Percentiles rank a stretch among this genome's conserved stretches.
Conservation (phyloP, 441 rosid genomes). For the Eugenia klotzschiana region DNA sequence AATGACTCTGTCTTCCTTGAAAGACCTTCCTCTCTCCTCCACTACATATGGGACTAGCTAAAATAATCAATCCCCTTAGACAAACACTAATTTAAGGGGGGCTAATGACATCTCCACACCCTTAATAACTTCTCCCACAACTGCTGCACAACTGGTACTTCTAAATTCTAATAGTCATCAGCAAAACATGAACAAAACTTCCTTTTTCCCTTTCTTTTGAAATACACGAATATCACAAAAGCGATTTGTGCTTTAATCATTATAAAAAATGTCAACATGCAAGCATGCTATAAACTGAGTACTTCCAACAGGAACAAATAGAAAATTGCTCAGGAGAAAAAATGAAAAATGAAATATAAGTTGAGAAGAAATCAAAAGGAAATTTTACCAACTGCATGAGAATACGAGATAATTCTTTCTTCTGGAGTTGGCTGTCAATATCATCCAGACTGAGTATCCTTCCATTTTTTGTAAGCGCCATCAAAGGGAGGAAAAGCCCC, state of each 20-base stretch:
- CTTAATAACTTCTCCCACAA: not conserved
- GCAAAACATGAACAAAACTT: not conserved
- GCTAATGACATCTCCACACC: not conserved
- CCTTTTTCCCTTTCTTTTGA: not conserved
- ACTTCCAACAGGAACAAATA: not conserved
- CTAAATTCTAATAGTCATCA: too few species aligned
- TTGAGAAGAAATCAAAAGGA: not conserved
- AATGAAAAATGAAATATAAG: not conserved
- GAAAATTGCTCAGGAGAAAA: not conserved
- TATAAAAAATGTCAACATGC: not conserved
- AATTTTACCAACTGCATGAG: not conserved
- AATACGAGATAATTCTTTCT: not conserved
- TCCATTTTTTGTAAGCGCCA: not conserved
- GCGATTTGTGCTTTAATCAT: not conserved
- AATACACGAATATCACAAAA: not conserved
- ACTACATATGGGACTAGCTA: not conserved
- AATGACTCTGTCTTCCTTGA: not conserved
- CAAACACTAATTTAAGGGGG: too few species aligned
- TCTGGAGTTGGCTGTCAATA: not conserved
- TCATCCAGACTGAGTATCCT: not conserved
- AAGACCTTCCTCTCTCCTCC: not conserved
- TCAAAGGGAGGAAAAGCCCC: not conserved
- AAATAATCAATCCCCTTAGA: not conserved
- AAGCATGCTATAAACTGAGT: not conserved
- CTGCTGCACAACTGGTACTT: not conserved